These are phyloP conservation scores for Metschnikowia noctiluminum DNA, from an alignment of 805 yeast species.

Conservation along the genomic window DNA sequence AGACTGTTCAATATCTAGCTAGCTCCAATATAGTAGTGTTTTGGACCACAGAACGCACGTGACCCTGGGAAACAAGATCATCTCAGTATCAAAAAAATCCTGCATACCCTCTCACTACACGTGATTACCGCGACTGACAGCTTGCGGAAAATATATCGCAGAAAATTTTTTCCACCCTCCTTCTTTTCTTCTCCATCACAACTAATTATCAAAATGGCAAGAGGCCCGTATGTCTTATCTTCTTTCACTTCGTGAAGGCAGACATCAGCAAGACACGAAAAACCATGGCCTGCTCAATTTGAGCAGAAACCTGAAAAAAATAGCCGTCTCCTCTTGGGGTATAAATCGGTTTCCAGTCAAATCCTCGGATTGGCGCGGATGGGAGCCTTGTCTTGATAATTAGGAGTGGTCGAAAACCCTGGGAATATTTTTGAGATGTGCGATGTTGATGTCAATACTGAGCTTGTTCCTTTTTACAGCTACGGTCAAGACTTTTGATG, in stretches of 20 bases:
- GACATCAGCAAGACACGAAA: slow-evolving; percentile 18
- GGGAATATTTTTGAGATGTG: neutral
- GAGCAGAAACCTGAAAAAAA: slow-evolving; percentile 9
- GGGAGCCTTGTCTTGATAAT: slow-evolving; percentile 52
- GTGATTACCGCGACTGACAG: neutral
- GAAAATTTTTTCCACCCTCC: slow-evolving; percentile 1
- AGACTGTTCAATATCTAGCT: too few relatives aligned
- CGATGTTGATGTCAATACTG: too few relatives aligned
- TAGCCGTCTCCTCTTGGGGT: slow-evolving; percentile 11
- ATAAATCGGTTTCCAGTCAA: slow-evolving; percentile 23
- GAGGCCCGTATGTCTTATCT: slow-evolving; percentile 49
- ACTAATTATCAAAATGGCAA: slow-evolving; percentile 43
- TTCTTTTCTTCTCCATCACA: slow-evolving; percentile 10
- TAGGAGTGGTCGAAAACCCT: slow-evolving; percentile 14
- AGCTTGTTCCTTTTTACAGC: too few relatives aligned
- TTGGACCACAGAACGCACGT: too few relatives aligned
- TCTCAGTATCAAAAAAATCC: too few relatives aligned
- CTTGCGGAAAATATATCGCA: neutral
- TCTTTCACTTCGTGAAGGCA: slow-evolving; percentile 18
- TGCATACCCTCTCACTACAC: too few relatives aligned
- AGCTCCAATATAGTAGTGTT: too few relatives aligned
- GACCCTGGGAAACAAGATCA: too few relatives aligned
- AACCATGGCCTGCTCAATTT: slow-evolving; percentile 7
- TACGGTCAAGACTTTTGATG: too few relatives aligned
- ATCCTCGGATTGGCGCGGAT: slow-evolving; percentile 28